Percentiles rank a stretch among this genome's conserved stretches.
phyloP scores from a whole-genome alignment of 305 asterid species.

The Plantago rigida region DNA sequence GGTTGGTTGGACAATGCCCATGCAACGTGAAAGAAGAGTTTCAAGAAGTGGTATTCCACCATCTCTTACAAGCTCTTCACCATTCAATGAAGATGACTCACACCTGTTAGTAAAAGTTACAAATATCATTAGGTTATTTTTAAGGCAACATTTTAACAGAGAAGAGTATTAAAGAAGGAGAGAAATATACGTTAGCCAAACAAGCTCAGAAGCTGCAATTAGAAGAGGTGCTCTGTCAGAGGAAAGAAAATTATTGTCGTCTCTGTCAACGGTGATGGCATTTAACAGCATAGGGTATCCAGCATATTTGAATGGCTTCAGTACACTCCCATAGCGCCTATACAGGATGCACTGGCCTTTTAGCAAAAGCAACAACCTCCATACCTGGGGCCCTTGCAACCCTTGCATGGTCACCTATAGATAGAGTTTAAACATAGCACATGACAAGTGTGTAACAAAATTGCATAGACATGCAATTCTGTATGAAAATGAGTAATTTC shows the following conservation, averaged over 20 bases:
- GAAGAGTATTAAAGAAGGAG: slow-evolving; percentile 18
- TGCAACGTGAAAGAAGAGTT: slow-evolving; percentile 88
- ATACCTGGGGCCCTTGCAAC: slow-evolving; percentile 89
- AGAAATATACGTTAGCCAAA: slow-evolving; percentile 81
- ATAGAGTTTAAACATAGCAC: slow-evolving; percentile 1
- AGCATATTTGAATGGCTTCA: slow-evolving; percentile 94
- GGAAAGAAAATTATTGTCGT: slow-evolving; percentile 84
- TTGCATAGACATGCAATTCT: too few species aligned
- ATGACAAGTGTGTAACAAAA: too few species aligned
- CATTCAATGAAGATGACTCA: slow-evolving; percentile 84
- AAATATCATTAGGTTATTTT: slow-evolving; percentile 3
- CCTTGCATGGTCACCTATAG: slow-evolving; percentile 93
- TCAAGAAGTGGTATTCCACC: slow-evolving; percentile 92
- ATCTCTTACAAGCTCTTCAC: slow-evolving; percentile 97
- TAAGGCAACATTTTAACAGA: not conserved
- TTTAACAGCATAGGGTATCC: slow-evolving; percentile 95
- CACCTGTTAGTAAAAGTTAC: slow-evolving; percentile 41
- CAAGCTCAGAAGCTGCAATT: slow-evolving; percentile 90
- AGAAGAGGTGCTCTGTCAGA: slow-evolving; percentile 87
- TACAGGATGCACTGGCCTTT: slow-evolving; percentile 94
- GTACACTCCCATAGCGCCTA: slow-evolving; percentile 72
- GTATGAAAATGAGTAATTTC: too few species aligned
- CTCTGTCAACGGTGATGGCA: slow-evolving; percentile 84
- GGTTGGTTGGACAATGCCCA: slow-evolving; percentile 88
- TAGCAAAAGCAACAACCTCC: slow-evolving; percentile 84